These are phyloP conservation scores for Saccharomycopsis sp. DNA, from an alignment of 805 yeast species.

Conservation along the genomic window DNA sequence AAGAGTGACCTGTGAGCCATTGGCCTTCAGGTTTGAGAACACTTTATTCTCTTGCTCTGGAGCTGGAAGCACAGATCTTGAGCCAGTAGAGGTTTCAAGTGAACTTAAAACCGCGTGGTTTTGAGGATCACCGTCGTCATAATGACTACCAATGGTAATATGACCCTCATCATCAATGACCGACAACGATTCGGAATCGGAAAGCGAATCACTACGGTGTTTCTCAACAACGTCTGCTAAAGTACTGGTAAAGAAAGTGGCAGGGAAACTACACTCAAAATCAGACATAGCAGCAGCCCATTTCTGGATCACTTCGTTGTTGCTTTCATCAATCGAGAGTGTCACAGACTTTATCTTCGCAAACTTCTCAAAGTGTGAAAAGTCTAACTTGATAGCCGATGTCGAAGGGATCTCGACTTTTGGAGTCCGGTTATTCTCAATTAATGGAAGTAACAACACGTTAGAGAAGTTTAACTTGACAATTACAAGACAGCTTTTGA, in stretches of 20 bases:
- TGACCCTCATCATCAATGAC: background rate
- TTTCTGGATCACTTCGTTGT: slow-evolving; percentile 19
- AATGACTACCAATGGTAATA: background rate
- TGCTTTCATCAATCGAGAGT: slow-evolving; percentile 13
- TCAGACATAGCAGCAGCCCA: slow-evolving; percentile 21
- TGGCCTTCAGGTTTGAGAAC: background rate
- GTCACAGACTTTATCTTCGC: slow-evolving; percentile 8
- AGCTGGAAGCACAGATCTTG: background rate
- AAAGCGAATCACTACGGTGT: background rate
- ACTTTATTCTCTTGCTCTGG: background rate
- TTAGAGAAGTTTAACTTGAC: slow-evolving; percentile 9
- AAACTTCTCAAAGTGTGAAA: background rate
- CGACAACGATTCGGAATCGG: background rate
- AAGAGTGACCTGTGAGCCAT: background rate
- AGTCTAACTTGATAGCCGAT: slow-evolving; percentile 17
- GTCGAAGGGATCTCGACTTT: slow-evolving; percentile 17
- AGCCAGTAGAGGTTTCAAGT: background rate
- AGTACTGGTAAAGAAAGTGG: slow-evolving; percentile 16
- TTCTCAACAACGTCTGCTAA: slow-evolving; percentile 3
- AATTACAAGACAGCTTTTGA: slow-evolving; percentile 10
- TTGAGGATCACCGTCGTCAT: background rate
- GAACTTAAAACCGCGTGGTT: too few species aligned
- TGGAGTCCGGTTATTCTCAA: slow-evolving; percentile 9
- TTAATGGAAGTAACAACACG: slow-evolving; percentile 10
- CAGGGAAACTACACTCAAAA: slow-evolving; percentile 19